Evolutionary conservation across 2,329 filamentous ascomycete genomes (phyloP), one percentile per base, ranked within the genome.

Genomic region (Colletotrichum agaves): DNA sequence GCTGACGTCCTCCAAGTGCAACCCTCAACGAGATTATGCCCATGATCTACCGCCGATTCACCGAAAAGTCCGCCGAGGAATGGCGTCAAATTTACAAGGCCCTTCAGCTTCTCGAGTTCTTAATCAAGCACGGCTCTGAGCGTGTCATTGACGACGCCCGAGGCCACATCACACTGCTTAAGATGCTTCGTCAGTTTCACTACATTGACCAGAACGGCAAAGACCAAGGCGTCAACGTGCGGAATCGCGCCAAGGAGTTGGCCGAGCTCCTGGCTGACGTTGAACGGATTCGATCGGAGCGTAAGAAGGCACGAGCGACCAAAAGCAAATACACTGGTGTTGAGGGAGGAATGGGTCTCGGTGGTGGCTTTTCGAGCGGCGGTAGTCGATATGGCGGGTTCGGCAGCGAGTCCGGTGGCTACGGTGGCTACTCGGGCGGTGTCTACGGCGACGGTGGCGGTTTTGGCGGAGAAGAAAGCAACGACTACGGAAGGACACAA

Each of bases 71-170:
- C 7, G 95, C 96, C 63, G 96, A 99, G 78, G 96, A 99, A 82
- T 99, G 96, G 96, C 89, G 96, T 73, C 96, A 99, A 80, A 99
- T 99, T 77, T 99, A 99, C 87, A 99, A 99, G 85, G 91, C 93
- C 10, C 90, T 99, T 23, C 96, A 98, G 85, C 87, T 99, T 63
- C 91, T 99, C 77, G 95, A 99, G 79, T 97, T 97, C 76, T 88
- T 99, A 35, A 91, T 99, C 82, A 99, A 99, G 85, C 96, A 99
- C 79, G 96, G 96, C 70, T 98, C 96, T 12, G 96, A 99, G 80
- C 88, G 96, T 61, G 96, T 99, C 41, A 95, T 99, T 72, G 96
- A 99, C 80, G 96, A 99, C 81, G 96, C 96, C 65, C 90, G 96
- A 74, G 94, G 94, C 65, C 96, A 99, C 79, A 89, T 99, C 69